Conservation (phyloP, 257 asterid species). For the Solanum pinnatisectum region DNA sequence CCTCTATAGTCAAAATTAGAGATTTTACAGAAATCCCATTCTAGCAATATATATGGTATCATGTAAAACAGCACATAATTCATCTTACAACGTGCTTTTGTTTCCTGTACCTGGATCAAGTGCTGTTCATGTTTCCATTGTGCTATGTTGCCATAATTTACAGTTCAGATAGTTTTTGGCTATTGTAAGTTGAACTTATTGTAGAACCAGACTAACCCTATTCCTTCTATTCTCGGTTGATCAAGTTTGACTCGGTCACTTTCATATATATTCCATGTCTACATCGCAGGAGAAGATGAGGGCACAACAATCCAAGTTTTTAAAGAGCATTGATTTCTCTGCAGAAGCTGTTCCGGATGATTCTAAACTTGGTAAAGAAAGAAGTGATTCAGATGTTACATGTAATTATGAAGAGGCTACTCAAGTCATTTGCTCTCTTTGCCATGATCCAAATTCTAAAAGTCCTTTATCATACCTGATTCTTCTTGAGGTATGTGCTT, state of each 20-base stretch:
- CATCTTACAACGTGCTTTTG: not conserved
- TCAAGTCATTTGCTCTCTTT: slow-evolving; percentile 77
- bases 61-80: not conserved
- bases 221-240: not conserved
- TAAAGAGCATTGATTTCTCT: slow-evolving; percentile 55
- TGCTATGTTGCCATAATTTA: not conserved
- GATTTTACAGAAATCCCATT: not conserved
- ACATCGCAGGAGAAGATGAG: slow-evolving; percentile 75
- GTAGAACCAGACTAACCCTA: not conserved
- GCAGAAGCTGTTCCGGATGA: slow-evolving; percentile 53
- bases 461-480: slow-evolving; percentile 78
- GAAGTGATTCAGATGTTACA: slow-evolving; percentile 28
- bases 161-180: not conserved
- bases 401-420: slow-evolving; percentile 35
- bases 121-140: not conserved
- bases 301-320: slow-evolving; percentile 78
- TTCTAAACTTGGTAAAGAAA: slow-evolving; percentile 38
- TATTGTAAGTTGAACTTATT: not conserved
- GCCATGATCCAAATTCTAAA: slow-evolving; percentile 69
- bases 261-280: slow-evolving; percentile 6
- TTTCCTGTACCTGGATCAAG: not conserved
- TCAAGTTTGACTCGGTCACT: slow-evolving; percentile 1
- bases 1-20: not conserved
- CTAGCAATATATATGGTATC: not conserved
- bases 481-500: slow-evolving; percentile 74